Evolutionary conservation across 192 early-diverging fungal genomes (phyloP).

Genomic region (Coemansia sp.): DNA sequence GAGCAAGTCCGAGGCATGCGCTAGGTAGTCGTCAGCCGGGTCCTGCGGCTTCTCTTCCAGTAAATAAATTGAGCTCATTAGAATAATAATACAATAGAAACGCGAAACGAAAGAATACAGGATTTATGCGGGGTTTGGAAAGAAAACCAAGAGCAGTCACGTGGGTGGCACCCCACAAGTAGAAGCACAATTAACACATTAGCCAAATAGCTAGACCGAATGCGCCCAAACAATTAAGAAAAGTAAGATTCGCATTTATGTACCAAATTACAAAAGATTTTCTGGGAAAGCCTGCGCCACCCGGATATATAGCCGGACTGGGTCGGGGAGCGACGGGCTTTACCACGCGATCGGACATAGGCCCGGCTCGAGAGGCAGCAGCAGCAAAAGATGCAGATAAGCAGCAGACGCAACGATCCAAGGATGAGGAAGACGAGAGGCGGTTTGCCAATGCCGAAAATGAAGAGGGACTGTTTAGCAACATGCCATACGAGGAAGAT

Average conservation of each 20-base stretch:
- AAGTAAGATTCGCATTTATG: constrained; percentile 8
- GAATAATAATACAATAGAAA: neutral
- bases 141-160: neutral
- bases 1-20: constrained; percentile 49
- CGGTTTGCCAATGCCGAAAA: constrained; percentile 88
- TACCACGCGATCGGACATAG: constrained; percentile 97
- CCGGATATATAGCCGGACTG: constrained; percentile 95
- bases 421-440: constrained; percentile 6
- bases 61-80: neutral
- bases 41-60: constrained; percentile 3
- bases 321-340: constrained; percentile 97
- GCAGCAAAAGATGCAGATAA: constrained; percentile 7
- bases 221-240: no score
- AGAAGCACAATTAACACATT: no score
- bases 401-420: neutral
- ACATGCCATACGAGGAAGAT: constrained; percentile 87
- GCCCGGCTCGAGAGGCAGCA: constrained; percentile 82
- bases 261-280: constrained; percentile 74
- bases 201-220: no score
- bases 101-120: neutral
- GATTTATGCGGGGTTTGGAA: neutral
- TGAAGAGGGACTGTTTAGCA: constrained; percentile 86
- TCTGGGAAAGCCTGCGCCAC: constrained; percentile 86
- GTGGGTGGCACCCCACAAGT: no score
- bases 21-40: constrained; percentile 41